Base-by-base conservation (phyloP, 306 rosid genomes). In the Dryas drummondii region DNA sequence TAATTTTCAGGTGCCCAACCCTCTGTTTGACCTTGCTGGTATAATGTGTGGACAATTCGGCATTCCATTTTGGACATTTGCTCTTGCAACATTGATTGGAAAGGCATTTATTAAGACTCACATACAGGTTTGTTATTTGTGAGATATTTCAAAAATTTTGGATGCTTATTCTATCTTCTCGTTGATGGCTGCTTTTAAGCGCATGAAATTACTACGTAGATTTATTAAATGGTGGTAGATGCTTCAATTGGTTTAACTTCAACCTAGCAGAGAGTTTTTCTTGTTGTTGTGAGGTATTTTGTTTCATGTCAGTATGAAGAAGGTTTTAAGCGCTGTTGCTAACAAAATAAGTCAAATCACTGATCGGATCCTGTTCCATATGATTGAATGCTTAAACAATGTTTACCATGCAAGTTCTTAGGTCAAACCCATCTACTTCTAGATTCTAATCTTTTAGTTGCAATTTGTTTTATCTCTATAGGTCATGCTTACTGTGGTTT, bases 1-100 rank as follows among this genome's bases (percentile, higher is more conserved):
- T 72, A 17, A 27, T 6, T 46, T 72, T 58, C 76, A 72, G 76
- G 76, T 72, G 53, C 76, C 90, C 64, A 89, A 89, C 83, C 91
- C 94, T 84, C 83, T 89, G 51, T 89, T 89, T 84, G 94, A 87
- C 84, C 90, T 89, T 80, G 91, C 94, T 60, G 91, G 94, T 78
- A 89, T 87, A 78, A 85, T 89, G 90, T 89, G 94, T 78, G 91
- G 94, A 72, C 94, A 87, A 82, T 72, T 72, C 15, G 76, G 67
- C 76, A 72, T 72, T 82, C 83, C 86, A 1, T 87, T 89, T 76
- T 87, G 94, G 94, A 74, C 85, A 63, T 89, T 89, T 75, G 87
- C 87, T 72, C 76, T 87, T 12, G 79, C 94, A 70, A 89, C 94
- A 58, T 50, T 87, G 87, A 82, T 87, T 80, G 94, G 94, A 80